Base-by-base conservation (phyloP, 1,139 yeast species). In the Saccharomyces pastorianus region DNA sequence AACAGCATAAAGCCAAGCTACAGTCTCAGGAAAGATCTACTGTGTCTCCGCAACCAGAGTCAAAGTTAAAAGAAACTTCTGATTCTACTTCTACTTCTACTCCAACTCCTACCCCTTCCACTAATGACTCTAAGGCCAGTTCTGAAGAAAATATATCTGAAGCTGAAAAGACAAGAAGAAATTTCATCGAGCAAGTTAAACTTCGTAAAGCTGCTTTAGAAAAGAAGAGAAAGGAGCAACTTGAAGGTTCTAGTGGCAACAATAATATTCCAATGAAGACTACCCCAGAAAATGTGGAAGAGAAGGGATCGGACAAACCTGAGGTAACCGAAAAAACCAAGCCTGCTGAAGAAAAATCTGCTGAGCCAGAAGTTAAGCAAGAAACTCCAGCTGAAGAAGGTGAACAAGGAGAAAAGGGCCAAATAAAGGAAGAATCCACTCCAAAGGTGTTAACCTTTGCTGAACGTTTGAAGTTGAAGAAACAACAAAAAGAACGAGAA, bases 141-240 rank as follows among this genome's bases (percentile, higher is more conserved):
- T 51, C 59, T 28, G 57, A 53, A 17, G 53, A 55, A 49, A 49
- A 34, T 32, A 48, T 34, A 4, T 9, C 49, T 5, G 50, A 51
- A 26, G 56, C 60, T 26, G 58, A 59, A 47, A 60, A 54, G 54
- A 59, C 61, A 44, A 60, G 53, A 49, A 56, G 60, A 50, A 61
- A 60, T 31, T 61, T 62, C 48, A 52, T 62, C 49, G 65, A 62
- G 50, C 64, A 62, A 49, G 64, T 61, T 42, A 61, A 58, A 49
- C 56, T 57, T 53, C 60, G 67, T 51, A 63, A 63, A 51, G 64
- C 59, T n/a, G 57, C 59, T 50, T 53, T 61, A 46, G 65, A 62
- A 42, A 61, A 55, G 54, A 60, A 61, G 51, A 61, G 61, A 51
- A 56, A 60, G 6, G 58, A 56, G 46, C 55, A 55, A 34, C 48